Conservation (phyloP, 192 early-diverging fungal species). For the Coemansia sp. region DNA sequence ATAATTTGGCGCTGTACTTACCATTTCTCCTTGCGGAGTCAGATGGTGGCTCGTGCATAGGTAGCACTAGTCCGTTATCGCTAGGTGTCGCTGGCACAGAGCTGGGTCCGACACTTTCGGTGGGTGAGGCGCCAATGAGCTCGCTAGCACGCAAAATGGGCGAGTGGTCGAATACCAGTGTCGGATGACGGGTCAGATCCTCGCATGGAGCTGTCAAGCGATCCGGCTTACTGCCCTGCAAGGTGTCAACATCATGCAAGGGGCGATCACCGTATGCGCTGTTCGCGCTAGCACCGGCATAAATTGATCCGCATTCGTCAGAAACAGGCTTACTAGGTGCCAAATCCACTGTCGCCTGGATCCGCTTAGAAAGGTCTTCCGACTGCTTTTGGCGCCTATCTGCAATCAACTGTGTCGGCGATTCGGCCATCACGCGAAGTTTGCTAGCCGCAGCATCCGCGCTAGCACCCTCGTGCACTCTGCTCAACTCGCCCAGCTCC, state of each 20-base stretch:
- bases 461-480: background rate
- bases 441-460: background rate
- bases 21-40: background rate
- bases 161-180: constrained; percentile 44
- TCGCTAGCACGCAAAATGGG: constrained; percentile 32
- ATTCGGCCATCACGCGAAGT: constrained; percentile 8
- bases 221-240: background rate
- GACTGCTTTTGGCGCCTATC: constrained; percentile 4
- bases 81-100: background rate
- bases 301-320: constrained; percentile 8
- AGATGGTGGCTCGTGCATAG: background rate
- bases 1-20: background rate
- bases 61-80: background rate
- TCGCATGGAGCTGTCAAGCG: background rate
- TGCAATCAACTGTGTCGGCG: constrained; percentile 22
- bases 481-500: background rate
- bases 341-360: constrained; percentile 2
- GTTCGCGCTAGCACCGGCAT: constrained; percentile 10
- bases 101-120: background rate
- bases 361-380: background rate
- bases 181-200: constrained; percentile 37
- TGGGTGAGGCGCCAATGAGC: constrained; percentile 8
- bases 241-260: constrained; percentile 14
- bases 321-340: background rate
- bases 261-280: constrained; percentile 25